Evolutionary conservation across 2,329 filamentous ascomycete species (phyloP), one percentile per base, ranked within the genome.

Genomic region (Colletotrichum salicis): DNA sequence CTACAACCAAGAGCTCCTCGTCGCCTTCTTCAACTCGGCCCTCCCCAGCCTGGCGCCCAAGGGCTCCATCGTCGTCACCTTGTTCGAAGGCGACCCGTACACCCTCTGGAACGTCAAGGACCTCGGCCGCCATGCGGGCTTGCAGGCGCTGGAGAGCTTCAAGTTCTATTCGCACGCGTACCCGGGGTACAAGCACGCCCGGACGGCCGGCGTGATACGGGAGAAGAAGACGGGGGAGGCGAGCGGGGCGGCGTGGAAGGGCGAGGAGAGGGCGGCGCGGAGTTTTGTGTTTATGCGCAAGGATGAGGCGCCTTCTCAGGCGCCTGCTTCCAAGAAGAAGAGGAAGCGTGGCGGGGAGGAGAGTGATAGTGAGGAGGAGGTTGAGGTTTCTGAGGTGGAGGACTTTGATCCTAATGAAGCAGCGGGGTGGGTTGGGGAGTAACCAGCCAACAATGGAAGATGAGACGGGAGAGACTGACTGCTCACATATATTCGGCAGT

Each of bases 61-160:
- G 6, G 91, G 91, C 45, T 79, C 88, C 76, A 91, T 98, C 65
- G 83, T 97, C 64, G 91, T 98, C 27, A 97, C 95, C 0, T 84
- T 98, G 11, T 99, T 99, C 80, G 96, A 98, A 81, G 93, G 93
- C 70, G 93, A 97, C 81, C 96, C 96, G 0, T 99, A 99, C 80
- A 96, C 94, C 2, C 87, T 98, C 1, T 99, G 96, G 96, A 98
- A 98, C 83, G 88, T 98, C 31, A 89, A 92, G 45, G 96, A 98
- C 83, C 86, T 99, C 33, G 96, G 90, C 2, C 88, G 96, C 7
- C 94, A 97, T 80, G 86, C 87, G 5, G 93, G 93, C 5, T 83
- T 96, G 62, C 88, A 89, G 77, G 92, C 95, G 45, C 86, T 91
- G 76, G 84, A 88, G 77, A 94, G 92, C 80, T 95, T 93, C 79